These are phyloP conservation scores for Herpetomonas samuelpessoai DNA, from an alignment of 208 protist species.

Conservation along the genomic window DNA sequence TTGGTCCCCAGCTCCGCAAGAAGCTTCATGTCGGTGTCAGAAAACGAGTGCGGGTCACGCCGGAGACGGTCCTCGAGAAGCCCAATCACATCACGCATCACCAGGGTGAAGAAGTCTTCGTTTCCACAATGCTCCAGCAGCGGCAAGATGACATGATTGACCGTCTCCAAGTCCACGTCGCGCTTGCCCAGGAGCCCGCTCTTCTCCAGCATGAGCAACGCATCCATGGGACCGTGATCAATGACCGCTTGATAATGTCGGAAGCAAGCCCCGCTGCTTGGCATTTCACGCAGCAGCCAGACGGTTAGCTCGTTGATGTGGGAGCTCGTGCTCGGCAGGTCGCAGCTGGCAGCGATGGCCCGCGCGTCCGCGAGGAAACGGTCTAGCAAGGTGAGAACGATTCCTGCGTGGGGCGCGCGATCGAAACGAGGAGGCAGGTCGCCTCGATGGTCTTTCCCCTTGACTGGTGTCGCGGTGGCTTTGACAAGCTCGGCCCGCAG, in stretches of 20 bases:
- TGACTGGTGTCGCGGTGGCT: neutral
- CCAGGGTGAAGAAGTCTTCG: constrained; percentile 69
- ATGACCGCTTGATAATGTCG: constrained; percentile 64
- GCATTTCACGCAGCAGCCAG: constrained; percentile 76
- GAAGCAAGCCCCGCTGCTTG: constrained; percentile 31
- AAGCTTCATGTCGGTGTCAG: constrained; percentile 41
- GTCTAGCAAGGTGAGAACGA: constrained; percentile 11
- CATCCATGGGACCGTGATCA: constrained; percentile 44
- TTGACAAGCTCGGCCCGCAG: neutral
- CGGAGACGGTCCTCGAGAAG: constrained; percentile 66
- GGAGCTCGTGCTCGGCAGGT: constrained; percentile 32
- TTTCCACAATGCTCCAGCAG: constrained; percentile 57
- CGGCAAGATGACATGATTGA: constrained; percentile 51
- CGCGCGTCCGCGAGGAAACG: constrained; percentile 17
- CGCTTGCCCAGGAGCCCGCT: constrained; percentile 41
- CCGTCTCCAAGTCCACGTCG: constrained; percentile 34
- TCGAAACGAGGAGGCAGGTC: no score
- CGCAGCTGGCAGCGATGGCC: constrained; percentile 26
- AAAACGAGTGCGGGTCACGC: constrained; percentile 47
- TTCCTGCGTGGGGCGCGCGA: constrained; percentile 3
- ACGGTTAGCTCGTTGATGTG: constrained; percentile 50
- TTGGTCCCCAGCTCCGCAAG: constrained; percentile 64
- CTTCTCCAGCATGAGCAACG: constrained; percentile 48
- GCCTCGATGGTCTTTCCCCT: no score
- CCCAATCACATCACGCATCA: constrained; percentile 60